Conservation (phyloP, 148 eudicot genomes). For the Rhododendron henanense region DNA sequence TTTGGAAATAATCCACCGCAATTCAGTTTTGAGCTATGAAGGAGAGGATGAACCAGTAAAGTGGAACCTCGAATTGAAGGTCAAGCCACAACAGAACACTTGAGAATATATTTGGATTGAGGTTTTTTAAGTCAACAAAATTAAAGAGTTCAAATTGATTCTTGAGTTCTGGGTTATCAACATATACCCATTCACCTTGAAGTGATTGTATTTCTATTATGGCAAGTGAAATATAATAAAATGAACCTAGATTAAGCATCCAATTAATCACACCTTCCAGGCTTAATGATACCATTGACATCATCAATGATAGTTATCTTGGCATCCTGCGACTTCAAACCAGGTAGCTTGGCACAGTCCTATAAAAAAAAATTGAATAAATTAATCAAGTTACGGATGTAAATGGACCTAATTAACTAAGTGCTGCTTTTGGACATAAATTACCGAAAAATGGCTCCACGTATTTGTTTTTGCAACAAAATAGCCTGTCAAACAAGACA, state of each 20-base stretch:
- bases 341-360: conserved; percentile 30
- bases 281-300: conserved; percentile 64
- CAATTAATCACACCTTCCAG: conserved; percentile 54
- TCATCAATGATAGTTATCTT: conserved; percentile 48
- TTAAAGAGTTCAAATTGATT: background rate
- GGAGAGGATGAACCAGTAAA: background rate
- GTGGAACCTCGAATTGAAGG: background rate
- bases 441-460: background rate
- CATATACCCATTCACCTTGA: background rate
- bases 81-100: background rate
- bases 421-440: background rate
- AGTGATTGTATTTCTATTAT: background rate
- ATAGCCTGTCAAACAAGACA: background rate
- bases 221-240: background rate
- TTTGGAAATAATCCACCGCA: background rate
- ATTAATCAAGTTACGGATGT: background rate
- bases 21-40: background rate
- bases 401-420: background rate
- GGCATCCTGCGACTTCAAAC: background rate
- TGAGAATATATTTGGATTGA: background rate
- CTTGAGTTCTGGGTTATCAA: background rate
- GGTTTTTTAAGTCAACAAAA: background rate
- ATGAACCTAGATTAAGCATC: background rate
- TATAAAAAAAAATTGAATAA: conserved; percentile 15
- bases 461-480: background rate